phyloP scores from a whole-genome alignment of 2,329 filamentous ascomycete species.

The Penicillium janthinellum region DNA sequence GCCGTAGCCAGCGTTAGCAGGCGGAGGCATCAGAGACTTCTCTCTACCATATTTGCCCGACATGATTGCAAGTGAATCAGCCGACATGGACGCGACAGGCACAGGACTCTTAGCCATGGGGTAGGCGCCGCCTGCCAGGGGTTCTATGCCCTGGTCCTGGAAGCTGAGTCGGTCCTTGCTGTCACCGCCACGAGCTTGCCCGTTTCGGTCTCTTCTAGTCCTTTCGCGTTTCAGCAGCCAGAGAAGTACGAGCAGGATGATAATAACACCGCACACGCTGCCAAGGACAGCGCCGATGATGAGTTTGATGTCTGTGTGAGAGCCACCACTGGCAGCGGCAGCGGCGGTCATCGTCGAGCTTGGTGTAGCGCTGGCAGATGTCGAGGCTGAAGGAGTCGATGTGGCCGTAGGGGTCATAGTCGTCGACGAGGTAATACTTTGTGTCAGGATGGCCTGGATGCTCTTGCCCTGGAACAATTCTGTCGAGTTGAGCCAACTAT shows the following conservation, averaged over 20 bases:
- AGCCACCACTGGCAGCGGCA: slow-evolving; percentile 33
- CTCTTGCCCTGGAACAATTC: slow-evolving; percentile 57
- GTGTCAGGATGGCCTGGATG: slow-evolving; percentile 17
- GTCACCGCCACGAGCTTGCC: slow-evolving; percentile 52
- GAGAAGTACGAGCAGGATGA: slow-evolving; percentile 71
- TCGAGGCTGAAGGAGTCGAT: slow-evolving; percentile 32
- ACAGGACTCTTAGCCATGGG: slow-evolving; percentile 50
- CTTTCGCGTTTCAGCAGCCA: slow-evolving; percentile 58
- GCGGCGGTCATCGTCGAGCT: slow-evolving; percentile 40
- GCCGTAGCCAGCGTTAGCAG: slow-evolving; percentile 20
- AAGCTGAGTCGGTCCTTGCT: slow-evolving; percentile 59
- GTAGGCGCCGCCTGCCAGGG: slow-evolving; percentile 44
- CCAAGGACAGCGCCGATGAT: slow-evolving; percentile 83
- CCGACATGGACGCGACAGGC: slow-evolving; percentile 36
- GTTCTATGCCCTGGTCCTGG: slow-evolving; percentile 49
- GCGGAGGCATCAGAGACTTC: slow-evolving; percentile 33
- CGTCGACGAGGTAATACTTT: slow-evolving; percentile 25
- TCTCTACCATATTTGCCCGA: slow-evolving; percentile 40
- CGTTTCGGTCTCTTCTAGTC: slow-evolving; percentile 52
- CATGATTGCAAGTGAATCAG: slow-evolving; percentile 45
- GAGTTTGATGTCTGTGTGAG: slow-evolving; percentile 44
- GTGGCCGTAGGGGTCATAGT: slow-evolving; percentile 36
- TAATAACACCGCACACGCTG: slow-evolving; percentile 72
- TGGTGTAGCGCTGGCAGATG: slow-evolving; percentile 36
- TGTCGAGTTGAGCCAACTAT: slow-evolving; percentile 76